Conservation (phyloP, 2,329 filamentous ascomycete genomes). For the Alternaria brassicae region DNA sequence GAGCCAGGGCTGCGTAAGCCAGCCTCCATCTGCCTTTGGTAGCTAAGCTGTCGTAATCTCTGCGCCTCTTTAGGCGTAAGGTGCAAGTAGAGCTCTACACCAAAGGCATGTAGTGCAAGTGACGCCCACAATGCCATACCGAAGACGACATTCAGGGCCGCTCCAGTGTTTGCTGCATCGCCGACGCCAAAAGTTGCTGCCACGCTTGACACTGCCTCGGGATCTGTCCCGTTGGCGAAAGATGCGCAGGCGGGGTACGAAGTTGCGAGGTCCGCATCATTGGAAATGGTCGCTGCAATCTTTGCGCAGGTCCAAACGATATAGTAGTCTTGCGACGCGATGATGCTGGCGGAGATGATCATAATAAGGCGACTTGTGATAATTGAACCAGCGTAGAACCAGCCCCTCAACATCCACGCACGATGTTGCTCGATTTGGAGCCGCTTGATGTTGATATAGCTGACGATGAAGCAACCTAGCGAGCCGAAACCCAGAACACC, state of each 20-base stretch:
- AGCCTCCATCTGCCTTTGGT: slow-evolving; percentile 63
- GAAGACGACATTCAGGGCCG: slow-evolving; percentile 58
- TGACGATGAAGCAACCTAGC: slow-evolving; percentile 54
- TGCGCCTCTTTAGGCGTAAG: slow-evolving; percentile 62
- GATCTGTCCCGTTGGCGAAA: slow-evolving; percentile 48
- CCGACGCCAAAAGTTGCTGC: slow-evolving; percentile 35
- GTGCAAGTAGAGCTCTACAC: slow-evolving; percentile 51
- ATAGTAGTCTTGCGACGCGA: slow-evolving; percentile 45
- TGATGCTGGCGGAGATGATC: slow-evolving; percentile 54
- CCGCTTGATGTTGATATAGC: slow-evolving; percentile 64
- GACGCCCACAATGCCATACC: slow-evolving; percentile 63
- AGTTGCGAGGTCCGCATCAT: slow-evolving; percentile 8
- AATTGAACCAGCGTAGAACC: slow-evolving; percentile 57
- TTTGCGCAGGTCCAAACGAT: slow-evolving; percentile 57
- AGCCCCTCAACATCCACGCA: slow-evolving; percentile 40
- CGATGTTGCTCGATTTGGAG: slow-evolving; percentile 60
- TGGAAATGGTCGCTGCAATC: slow-evolving; percentile 51
- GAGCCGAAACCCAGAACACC: slow-evolving; percentile 58
- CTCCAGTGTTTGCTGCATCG: slow-evolving; percentile 47
- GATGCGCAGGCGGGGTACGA: slow-evolving; percentile 57
- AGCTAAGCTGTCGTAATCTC: slow-evolving; percentile 63
- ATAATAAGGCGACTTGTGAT: slow-evolving; percentile 62
- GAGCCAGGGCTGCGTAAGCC: slow-evolving; percentile 57
- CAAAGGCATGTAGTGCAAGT: slow-evolving; percentile 57
- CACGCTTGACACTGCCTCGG: slow-evolving; percentile 28